Base-by-base conservation (phyloP, 1,284 basidiomycete genomes). In the Heterobasidion annosum region DNA sequence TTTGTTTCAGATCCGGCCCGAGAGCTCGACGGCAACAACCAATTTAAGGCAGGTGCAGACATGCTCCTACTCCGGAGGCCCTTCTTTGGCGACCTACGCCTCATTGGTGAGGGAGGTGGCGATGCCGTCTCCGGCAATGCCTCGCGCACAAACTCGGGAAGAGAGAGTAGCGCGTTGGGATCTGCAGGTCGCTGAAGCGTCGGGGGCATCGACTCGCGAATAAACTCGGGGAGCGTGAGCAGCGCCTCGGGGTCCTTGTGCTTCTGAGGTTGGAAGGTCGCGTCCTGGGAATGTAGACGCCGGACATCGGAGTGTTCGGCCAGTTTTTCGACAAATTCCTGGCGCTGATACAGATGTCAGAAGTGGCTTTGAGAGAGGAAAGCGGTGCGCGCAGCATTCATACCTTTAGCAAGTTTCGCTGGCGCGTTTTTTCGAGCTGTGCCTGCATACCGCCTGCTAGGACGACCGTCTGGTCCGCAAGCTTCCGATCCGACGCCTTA, bases 251-350 rank as follows among this genome's bases (percentile, higher is more conserved):
- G 81, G 59, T 85, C 78, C 59, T 72, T 77, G 15, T 67, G 63
- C 48, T 71, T 71, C 2, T 47, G 34, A 25, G 61, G 54, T 12
- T 58, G 54, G 52, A 59, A 80, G 64, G 49, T 67, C 9, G 88
- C 88, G 61, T 91, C 88, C 67, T 91, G 88, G 8, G 76, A 75
- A 56, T 84, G 83, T 43, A 91, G 70, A 51, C 88, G 76, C 15
- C 88, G 79, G 2, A 80, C 76, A 55, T 74, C 73, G 0, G 88
- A 85, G 64, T 90, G 87, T 40, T 75, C 71, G 13, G 81, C 71
- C 2, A 91, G 74, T 53, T 83, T 81, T 56, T 85, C 82, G 2
- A 90, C 82, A 63, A 91, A 90, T 15, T 78, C 81, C 34, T 81
- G 77, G 50, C 81, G 78, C 85, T 90, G 59, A 37, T 5, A 33